Base-by-base conservation (phyloP, 2,329 filamentous ascomycete species). In the Monilinia laxa region DNA sequence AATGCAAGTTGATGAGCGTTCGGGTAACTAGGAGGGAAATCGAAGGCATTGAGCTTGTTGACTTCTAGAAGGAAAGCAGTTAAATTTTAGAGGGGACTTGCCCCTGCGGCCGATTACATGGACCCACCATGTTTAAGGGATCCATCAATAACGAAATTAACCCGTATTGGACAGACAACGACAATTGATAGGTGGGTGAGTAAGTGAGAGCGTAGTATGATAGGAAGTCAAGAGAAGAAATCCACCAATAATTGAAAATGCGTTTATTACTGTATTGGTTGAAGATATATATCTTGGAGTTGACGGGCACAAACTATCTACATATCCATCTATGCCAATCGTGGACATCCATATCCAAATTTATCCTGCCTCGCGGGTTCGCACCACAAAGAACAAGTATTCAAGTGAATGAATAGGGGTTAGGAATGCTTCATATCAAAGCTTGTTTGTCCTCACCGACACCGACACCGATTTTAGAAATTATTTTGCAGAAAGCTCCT, bases 41-140 rank as follows among this genome's bases (percentile, higher is more conserved):
- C 52, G n/a, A 58, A 65, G 28, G 53, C 52, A 64, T 64, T 57
- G 63, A 65, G 54, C 63, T 65, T 65, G 54, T 49, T 35, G 20
- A 60, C 53, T 58, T 58, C 28, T 49, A 59, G 52, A 59, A 49
- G 58, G 49, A 31, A 55, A 51, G 58, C 58, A 60, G 58, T 51
- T 59, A 59, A 65, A 59, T 58, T 65, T 65, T 58, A 65, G 54
- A 60, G 63, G 63, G 55, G 63, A 65, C 58, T 65, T 65, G 54
- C 63, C 63, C 63, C 63, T 65, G 63, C 55, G 63, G 63, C 63
- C 63, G 63, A 59, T 51, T 51, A 23, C 54, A 49, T 57, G 63
- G 42, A 51, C 52, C 54, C 63, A 51, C 53, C 54, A n/a, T 40
- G 14, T 38, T 47, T 64, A 45, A 35, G 42, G 20, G 45, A 47